Base-by-base conservation (phyloP, 768 basidiomycete genomes). In the Termitomyces sp. region DNA sequence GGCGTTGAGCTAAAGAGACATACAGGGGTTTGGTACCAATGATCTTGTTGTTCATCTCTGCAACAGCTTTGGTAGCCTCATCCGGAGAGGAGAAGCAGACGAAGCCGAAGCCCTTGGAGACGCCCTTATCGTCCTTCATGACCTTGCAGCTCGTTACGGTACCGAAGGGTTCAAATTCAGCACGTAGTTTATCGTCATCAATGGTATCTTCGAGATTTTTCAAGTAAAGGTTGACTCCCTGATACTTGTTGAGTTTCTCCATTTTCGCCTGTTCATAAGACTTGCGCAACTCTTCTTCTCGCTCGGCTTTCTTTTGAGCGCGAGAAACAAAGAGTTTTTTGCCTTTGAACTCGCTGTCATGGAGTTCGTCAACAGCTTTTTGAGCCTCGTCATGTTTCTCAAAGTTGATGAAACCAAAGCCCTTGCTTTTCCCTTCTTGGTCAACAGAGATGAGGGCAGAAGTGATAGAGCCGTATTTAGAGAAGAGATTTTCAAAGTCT, bases 31-130 rank as follows among this genome's bases (percentile, higher is more conserved):
- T 99, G 65, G 89, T 85, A 62, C 96, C 96, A 69, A 98, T 93
- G 89, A 98, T 98, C 80, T 96, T 96, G 85, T 97, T 98, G 84
- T 99, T 99, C 95, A 99, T 97, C 81, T 99, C 97, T 57, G 94
- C 92, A 60, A 98, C 95, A 61, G 97, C 97, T 80, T 98, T 98
- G 69, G 94, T 98, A 24, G 97, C 95, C 77, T 99, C 97, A 65
- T 99, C 97, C 50, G 97, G 95, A 55, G 94, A 89, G 37, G 94
- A 93, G 82, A 94, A 99, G 77, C 97, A 99, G 67, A 99, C 97
- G 72, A 99, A 99, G 64, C 97, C 97, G 69, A 99, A 99, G 65
- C 96, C 95, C 73, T 95, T 95, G 11, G 95, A 97, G 54, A 81
- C 86, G 60, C 83, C 84, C 76, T 93, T 96, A 59, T 98, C 97